Evolutionary conservation across 2,329 filamentous ascomycete species (phyloP), one percentile per base, ranked within the genome.

Genomic region (Microdochium trichocladiopsis): DNA sequence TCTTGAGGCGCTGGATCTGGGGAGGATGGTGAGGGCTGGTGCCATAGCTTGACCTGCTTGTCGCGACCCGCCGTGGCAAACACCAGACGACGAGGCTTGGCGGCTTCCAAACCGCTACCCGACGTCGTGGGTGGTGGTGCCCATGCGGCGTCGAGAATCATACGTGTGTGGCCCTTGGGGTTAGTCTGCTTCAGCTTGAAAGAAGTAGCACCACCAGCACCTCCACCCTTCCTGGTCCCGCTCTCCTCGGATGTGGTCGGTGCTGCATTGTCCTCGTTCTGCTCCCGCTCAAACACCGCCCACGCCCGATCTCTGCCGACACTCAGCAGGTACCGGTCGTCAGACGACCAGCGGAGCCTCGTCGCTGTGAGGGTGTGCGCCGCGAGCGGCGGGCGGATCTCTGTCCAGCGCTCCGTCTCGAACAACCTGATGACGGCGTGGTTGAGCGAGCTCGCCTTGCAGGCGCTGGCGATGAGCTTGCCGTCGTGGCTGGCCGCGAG

Each of bases 341-440:
- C 86, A 0, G 69, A 63, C 0, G 88, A 92, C 72, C 97, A 99
- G 9, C 84, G 78, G 33, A 99, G 73, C 16, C 88, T 79, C 0
- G 91, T 93, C 23, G 92, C 87, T 0, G 94, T 99, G 51, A 97
- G 77, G 0, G 87, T 84, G 69, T 99, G 94, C 1, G 88, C 87
- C n/a, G 83, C 79, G 25, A 99, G 76, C 0, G 93, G 81, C 2
- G 93, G 92, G 54, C 83, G 84, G 43, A 96, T 74, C 70, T 99
- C 91, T 18, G 90, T 87, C 94, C 94, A 99, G 47, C 82, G 81
- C 31, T 77, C 79, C 12, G 92, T 94, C 65, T 95, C 90, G 64
- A 95, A 97, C 8, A 99, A 69, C 21, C 94, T 84, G 61, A 99
- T 90, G 37, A 97, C 92, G 45, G 94, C 94, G 66, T 99, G 94